Evolutionary conservation across 106 monocot genomes (phyloP).

Genomic region (Xerophyta viscosa): DNA sequence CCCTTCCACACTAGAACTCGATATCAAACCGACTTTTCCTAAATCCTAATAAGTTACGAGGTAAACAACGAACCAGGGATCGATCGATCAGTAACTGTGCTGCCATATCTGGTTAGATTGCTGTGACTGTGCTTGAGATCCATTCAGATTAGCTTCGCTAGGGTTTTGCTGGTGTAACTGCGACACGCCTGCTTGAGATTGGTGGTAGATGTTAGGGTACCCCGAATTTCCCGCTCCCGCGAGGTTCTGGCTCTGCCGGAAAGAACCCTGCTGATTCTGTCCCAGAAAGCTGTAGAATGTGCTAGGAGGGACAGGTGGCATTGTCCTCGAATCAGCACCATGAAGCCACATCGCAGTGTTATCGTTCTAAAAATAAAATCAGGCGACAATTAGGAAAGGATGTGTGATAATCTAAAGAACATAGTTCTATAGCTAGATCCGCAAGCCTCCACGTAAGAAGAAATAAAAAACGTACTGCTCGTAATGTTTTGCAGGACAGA

Average conservation of each 20-base stretch:
- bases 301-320: conserved; percentile 61
- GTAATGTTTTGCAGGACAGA: too few relatives aligned
- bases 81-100: conserved; percentile 70
- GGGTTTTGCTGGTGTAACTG: conserved; percentile 61
- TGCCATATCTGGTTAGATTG: conserved; percentile 78
- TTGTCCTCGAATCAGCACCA: conserved; percentile 59
- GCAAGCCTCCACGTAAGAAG: too few relatives aligned
- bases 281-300: conserved; percentile 69
- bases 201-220: conserved; percentile 68
- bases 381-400: too few relatives aligned
- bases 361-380: conserved; percentile 35
- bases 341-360: conserved; percentile 77
- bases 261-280: conserved; percentile 63
- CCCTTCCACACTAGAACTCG: too few relatives aligned
- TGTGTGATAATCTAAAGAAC: too few relatives aligned
- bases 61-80: too few relatives aligned
- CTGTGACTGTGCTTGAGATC: conserved; percentile 54
- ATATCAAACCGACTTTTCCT: too few relatives aligned
- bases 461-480: too few relatives aligned
- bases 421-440: too few relatives aligned
- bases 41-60: too few relatives aligned
- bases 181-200: conserved; percentile 45
- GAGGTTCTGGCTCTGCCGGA: conserved; percentile 69
- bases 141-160: conserved; percentile 31
- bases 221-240: conserved; percentile 47